A percentile compares a stretch with the other conserved stretches of the same genome.
These are phyloP conservation scores for Monosporascus sp. DNA, from an alignment of 2,329 filamentous ascomycete genomes.

Conservation along the genomic window DNA sequence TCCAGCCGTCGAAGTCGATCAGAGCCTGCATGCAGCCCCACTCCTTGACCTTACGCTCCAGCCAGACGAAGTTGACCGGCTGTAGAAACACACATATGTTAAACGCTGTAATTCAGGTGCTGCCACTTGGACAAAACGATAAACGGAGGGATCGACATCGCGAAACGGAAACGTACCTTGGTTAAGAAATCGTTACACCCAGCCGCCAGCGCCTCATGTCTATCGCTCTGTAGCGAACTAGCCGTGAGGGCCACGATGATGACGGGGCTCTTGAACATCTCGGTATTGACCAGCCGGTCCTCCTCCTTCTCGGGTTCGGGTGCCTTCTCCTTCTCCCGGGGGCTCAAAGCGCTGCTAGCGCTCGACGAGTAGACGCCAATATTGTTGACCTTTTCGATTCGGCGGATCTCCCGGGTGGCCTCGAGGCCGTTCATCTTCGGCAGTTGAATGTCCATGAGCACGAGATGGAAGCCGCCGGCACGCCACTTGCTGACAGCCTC, in stretches of 20 bases:
- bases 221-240: conserved; percentile 88
- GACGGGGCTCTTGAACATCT: conserved; percentile 89
- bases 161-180: conserved; percentile 57
- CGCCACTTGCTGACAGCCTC: conserved; percentile 95
- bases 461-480: conserved; percentile 85
- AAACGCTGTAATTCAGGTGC: conserved; percentile 9
- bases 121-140: background rate
- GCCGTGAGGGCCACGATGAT: conserved; percentile 97
- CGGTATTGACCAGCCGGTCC: conserved; percentile 62
- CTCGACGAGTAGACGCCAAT: conserved; percentile 86
- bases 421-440: conserved; percentile 95
- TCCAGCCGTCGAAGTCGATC: conserved; percentile 97
- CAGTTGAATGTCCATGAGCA: conserved; percentile 97
- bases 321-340: conserved; percentile 41
- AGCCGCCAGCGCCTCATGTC: conserved; percentile 88
- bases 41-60: conserved; percentile 96
- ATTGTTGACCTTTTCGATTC: conserved; percentile 82
- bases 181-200: conserved; percentile 98
- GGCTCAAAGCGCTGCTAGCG: conserved; percentile 43
- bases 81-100: conserved; percentile 31
- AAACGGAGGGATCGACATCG: background rate
- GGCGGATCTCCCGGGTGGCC: conserved; percentile 88
- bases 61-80: conserved; percentile 97
- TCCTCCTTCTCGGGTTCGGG: conserved; percentile 44
- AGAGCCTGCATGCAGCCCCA: conserved; percentile 99